Conservation (phyloP, 1,284 basidiomycete genomes). For the Phlebopus sp. region DNA sequence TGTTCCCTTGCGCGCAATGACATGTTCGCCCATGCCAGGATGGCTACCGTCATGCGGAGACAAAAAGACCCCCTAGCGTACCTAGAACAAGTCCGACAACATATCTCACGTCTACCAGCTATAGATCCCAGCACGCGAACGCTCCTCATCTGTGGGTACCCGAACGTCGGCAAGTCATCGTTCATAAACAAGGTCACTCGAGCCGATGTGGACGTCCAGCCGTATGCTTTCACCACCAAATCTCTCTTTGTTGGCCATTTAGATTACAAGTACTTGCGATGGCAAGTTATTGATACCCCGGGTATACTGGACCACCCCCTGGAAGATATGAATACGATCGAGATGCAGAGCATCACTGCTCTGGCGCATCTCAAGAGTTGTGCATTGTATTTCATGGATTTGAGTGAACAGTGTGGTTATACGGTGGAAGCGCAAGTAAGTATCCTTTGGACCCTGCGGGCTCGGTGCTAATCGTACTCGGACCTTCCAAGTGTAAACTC, state of each 20-base stretch:
- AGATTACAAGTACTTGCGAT: constrained; percentile 96
- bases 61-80: constrained; percentile 97
- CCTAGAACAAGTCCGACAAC: constrained; percentile 95
- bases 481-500: constrained; percentile 74
- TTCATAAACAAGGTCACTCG: constrained; percentile 98
- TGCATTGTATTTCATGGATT: constrained; percentile 95
- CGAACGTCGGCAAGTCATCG: constrained; percentile 95
- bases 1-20: constrained; percentile 1
- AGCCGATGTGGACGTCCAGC: constrained; percentile 96
- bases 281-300: constrained; percentile 97
- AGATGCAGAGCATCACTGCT: constrained; percentile 98
- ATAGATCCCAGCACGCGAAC: constrained; percentile 98
- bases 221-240: constrained; percentile 97
- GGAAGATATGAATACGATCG: constrained; percentile 99
- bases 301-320: constrained; percentile 91
- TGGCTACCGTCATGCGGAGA: constrained; percentile 96
- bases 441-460: constrained; percentile 12
- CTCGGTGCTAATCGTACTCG: not conserved
- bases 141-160: constrained; percentile 93
- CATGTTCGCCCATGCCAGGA: constrained; percentile 44
- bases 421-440: constrained; percentile 87
- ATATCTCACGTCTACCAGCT: constrained; percentile 92
- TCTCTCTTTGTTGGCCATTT: constrained; percentile 95
- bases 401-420: constrained; percentile 95
- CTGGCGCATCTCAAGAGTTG: constrained; percentile 91